A percentile compares a stretch with the other conserved stretches of the same genome.
Evolutionary conservation across 768 basidiomycete genomes (phyloP).

Genomic region (Rhodotorula kratochvilovae): DNA sequence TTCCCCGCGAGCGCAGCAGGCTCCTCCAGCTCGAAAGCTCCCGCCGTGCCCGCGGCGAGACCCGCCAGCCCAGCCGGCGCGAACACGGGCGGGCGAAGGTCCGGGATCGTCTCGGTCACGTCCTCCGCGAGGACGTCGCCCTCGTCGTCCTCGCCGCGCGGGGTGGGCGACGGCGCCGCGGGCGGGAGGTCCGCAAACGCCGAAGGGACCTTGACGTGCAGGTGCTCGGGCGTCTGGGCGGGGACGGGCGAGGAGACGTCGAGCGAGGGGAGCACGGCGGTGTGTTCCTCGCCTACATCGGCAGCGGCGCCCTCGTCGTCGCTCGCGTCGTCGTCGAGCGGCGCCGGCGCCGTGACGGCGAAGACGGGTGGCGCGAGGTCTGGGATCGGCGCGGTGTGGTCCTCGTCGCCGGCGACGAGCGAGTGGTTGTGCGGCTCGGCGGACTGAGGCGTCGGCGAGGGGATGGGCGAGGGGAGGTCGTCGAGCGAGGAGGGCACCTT

Average conservation of each 20-base stretch:
- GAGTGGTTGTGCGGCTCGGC: background rate
- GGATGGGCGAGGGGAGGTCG: constrained; percentile 6
- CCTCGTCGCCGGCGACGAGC: background rate
- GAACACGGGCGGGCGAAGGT: background rate
- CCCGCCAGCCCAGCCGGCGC: background rate
- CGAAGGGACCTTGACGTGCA: constrained; percentile 13
- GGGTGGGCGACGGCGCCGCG: background rate
- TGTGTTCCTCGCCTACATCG: background rate
- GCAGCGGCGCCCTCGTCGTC: background rate
- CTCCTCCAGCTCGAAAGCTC: too few relatives aligned
- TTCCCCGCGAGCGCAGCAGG: too few relatives aligned
- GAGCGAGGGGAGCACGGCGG: background rate
- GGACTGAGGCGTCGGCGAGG: background rate
- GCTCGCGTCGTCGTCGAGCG: background rate
- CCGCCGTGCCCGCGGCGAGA: background rate
- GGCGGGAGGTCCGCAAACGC: background rate
- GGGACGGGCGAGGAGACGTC: background rate
- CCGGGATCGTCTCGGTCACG: background rate
- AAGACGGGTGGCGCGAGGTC: background rate
- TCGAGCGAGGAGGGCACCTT: constrained; percentile 3
- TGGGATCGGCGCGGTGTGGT: background rate
- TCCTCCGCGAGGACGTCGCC: background rate
- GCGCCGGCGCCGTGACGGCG: background rate
- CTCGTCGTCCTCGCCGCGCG: background rate
- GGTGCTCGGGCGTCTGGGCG: constrained; percentile 5